A percentile compares a stretch with the other conserved stretches of the same genome.
Conservation (phyloP, 768 basidiomycete genomes). For the Myochromella boudieri region DNA sequence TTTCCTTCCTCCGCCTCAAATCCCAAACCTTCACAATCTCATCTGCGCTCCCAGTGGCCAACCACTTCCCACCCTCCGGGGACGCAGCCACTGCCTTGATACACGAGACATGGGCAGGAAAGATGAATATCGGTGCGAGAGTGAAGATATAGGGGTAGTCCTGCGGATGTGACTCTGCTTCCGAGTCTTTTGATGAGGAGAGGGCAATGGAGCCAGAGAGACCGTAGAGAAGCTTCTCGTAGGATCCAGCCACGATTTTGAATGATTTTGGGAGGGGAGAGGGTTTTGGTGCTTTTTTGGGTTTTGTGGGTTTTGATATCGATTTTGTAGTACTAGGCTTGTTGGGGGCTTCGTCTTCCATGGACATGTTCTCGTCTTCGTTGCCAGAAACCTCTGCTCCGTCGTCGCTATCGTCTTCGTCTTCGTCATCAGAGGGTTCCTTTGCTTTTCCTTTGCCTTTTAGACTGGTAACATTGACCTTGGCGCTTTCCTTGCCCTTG, state of each 20-base stretch:
- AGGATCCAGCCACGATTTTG: constrained; percentile 89
- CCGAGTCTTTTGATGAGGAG: neutral
- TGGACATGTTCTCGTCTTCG: constrained; percentile 1
- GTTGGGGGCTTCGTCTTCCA: constrained; percentile 18
- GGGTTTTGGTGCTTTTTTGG: constrained; percentile 9
- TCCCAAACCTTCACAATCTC: constrained; percentile 99
- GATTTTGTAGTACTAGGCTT: no score
- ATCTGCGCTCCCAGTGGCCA: constrained; percentile 94
- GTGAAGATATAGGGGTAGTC: constrained; percentile 16
- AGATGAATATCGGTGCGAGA: constrained; percentile 87
- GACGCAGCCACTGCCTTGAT: constrained; percentile 90
- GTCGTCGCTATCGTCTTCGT: constrained; percentile 1
- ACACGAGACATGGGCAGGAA: constrained; percentile 94
- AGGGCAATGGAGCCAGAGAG: constrained; percentile 61
- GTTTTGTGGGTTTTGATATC: constrained; percentile 20
- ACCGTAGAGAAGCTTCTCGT: constrained; percentile 95
- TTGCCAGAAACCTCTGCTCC: neutral
- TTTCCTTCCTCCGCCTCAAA: constrained; percentile 84
- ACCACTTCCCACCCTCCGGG: constrained; percentile 91
- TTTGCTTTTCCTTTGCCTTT: constrained; percentile 3
- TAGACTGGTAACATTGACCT: neutral
- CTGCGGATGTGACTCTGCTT: neutral
- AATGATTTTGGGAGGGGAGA: constrained; percentile 57
- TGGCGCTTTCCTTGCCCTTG: neutral
- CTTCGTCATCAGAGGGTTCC: constrained; percentile 1